Evolutionary conservation across 176 grass and related monocot species (phyloP), one percentile per base, ranked within the genome.

Genomic region (Thalia dealbata): DNA sequence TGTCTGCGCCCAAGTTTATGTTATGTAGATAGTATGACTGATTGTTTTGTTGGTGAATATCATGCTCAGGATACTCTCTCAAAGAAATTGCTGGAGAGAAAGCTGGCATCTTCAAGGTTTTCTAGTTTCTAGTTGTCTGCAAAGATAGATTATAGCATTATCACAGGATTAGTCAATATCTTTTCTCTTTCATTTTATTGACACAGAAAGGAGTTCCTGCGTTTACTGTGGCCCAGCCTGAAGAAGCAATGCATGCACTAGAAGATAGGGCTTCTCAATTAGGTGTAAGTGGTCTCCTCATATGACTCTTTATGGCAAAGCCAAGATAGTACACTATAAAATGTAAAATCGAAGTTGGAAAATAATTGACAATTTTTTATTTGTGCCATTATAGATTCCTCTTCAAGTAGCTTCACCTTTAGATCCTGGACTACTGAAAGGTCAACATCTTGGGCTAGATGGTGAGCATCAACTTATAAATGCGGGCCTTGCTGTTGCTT

Each of bases 381-480:
- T 65, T 32, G 21, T 43, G 10, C n/a, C 11, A 44, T 22, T 72
- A 75, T 74, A 99, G 95, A 74, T 99, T 73, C 73, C 85, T 75
- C 85, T 99, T 50, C 77, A 88, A 81, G 83, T 99, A 3, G 77
- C 78, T 51, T 67, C 81, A 71, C 95, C 87, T 82, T 69, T 99
- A 78, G 82, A 91, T 64, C 80, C 81, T 7, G 52, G 75, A 70
- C 80, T 81, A 66, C 84, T 99, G 72, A 93, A 93, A 70, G 64
- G 59, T 78, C 78, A 85, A 71, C 76, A 82, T 81, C 90, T 99
- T 79, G 87, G 95, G 70, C 74, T 99, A 59, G 73, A 81, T 30
- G 95, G 95, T 64, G 87, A 93, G 60, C 95, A 99, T 77, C 90
- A 99, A 65, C 81, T 82, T 78, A 69, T 81, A 80, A 99, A 99